Evolutionary conservation across 1,139 yeast genomes (phyloP), one percentile per base, ranked within the genome.

Genomic region (Yamadazyma pseudoaaseri): DNA sequence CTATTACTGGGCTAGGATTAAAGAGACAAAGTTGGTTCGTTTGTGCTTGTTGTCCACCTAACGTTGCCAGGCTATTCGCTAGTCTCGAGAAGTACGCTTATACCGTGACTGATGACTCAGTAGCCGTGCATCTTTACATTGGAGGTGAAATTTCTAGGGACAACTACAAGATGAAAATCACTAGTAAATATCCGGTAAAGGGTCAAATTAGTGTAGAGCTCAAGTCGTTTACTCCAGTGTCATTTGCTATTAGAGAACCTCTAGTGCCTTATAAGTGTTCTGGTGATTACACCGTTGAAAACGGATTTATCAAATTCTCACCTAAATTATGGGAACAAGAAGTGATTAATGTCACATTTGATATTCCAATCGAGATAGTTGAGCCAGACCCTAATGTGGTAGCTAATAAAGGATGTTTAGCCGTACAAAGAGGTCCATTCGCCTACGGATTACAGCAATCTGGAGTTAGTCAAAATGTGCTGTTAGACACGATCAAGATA

Each of bases 31-130:
- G 31, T 12, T 52, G 56, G 56, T 51, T 51, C 29, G 36, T 28
- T 7, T 36, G 43, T 34, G 38, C 49, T n/a, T 51, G 56, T 38
- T 58, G 56, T 37, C 56, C 56, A 7, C 56, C 56, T 9, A 51
- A 51, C 27, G 49, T 51, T 11, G 35, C 47, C 33, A 39, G 47
- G 20, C 26, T 48, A 11, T 47, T 48, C 38, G 42, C 35, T 27
- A 44, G 46, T 35, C 35, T 48, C 26, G 51, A 48, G 26, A 39
- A 42, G 24, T 48, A 48, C 27, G 36, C 48, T 3, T 15, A 31
- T 4, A 29, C 24, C 21, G 26, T 27, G 6, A 26, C 17, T 5
- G 32, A 31, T 4, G 35, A 39, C 12, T 14, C 24, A 16, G 25
- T 46, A 16, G 43, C 44, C 12, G 30, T 44, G 9, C 42, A 46